A percentile compares a stretch with the other conserved stretches of the same genome.
These are phyloP conservation scores for Linanthus parryae DNA, from an alignment of 148 eudicot genomes.

Conservation along the genomic window DNA sequence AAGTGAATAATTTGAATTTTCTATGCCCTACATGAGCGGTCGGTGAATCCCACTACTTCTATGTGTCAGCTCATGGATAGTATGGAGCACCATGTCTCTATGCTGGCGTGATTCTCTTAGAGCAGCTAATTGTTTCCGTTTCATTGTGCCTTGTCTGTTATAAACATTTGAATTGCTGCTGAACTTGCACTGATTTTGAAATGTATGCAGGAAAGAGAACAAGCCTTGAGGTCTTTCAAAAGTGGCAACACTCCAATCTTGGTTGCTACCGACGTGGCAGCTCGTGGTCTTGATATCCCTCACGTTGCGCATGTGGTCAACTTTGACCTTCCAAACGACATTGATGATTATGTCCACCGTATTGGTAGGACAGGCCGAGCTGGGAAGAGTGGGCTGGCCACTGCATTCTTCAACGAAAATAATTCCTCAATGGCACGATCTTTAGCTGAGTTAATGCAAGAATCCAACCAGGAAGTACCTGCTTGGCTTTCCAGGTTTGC, in stretches of 20 bases:
- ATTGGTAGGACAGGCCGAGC: conserved; percentile 58
- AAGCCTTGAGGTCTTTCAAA: conserved; percentile 45
- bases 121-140: too few relatives aligned
- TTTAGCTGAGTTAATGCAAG: conserved; percentile 48
- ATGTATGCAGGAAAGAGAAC: conserved; percentile 43
- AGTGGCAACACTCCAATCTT: conserved; percentile 47
- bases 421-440: conserved; percentile 40
- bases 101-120: too few relatives aligned
- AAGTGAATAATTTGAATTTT: too few relatives aligned
- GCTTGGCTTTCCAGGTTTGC: conserved; percentile 51
- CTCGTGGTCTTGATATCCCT: conserved; percentile 59
- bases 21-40: too few relatives aligned
- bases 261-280: conserved; percentile 53
- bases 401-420: conserved; percentile 55
- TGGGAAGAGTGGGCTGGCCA: conserved; percentile 46
- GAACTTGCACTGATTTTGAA: neutral
- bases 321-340: conserved; percentile 54
- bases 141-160: too few relatives aligned
- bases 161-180: conserved; percentile 1
- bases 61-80: too few relatives aligned
- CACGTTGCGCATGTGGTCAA: conserved; percentile 55
- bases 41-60: too few relatives aligned
- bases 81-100: too few relatives aligned
- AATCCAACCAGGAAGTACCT: conserved; percentile 55
- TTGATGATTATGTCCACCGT: conserved; percentile 54